A percentile compares a stretch with the other conserved stretches of the same genome.
Evolutionary conservation across 768 basidiomycete genomes (phyloP).

Genomic region (Tulasnella sp.): DNA sequence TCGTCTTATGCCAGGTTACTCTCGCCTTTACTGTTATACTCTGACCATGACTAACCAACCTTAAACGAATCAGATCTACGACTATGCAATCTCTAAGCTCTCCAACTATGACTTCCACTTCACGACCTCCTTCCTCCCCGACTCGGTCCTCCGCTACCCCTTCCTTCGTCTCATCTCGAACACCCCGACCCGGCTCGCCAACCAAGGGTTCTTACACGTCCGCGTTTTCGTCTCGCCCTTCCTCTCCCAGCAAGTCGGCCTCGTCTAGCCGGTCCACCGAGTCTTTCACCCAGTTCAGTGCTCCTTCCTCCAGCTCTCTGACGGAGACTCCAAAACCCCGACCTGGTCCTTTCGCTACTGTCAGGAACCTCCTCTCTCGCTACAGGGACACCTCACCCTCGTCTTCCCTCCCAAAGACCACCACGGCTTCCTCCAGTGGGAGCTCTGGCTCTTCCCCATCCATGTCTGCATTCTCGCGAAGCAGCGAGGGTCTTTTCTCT

Average conservation of each 20-base stretch:
- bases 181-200: conserved; percentile 37
- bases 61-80: neutral
- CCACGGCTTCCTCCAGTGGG: neutral
- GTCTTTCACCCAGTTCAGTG: neutral
- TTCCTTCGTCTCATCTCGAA: conserved; percentile 43
- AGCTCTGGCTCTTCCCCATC: conserved; percentile 42
- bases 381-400: conserved; percentile 54
- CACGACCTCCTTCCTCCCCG: conserved; percentile 43
- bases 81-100: conserved; percentile 15
- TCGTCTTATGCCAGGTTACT: neutral
- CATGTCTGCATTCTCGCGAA: conserved; percentile 33
- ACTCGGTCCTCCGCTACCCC: conserved; percentile 28
- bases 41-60: no score
- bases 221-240: conserved; percentile 36
- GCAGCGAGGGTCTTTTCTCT: conserved; percentile 44
- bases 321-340: neutral
- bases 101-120: conserved; percentile 23
- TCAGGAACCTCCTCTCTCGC: conserved; percentile 67
- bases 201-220: conserved; percentile 16
- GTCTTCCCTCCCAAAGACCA: neutral
- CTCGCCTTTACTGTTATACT: no score
- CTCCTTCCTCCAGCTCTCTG: conserved; percentile 2
- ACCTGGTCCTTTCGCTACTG: neutral
- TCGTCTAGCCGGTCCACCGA: conserved; percentile 40
- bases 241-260: conserved; percentile 42